These are phyloP conservation scores for Colletotrichum liaoningense DNA, from an alignment of 2,329 filamentous ascomycete species.

Conservation along the genomic window DNA sequence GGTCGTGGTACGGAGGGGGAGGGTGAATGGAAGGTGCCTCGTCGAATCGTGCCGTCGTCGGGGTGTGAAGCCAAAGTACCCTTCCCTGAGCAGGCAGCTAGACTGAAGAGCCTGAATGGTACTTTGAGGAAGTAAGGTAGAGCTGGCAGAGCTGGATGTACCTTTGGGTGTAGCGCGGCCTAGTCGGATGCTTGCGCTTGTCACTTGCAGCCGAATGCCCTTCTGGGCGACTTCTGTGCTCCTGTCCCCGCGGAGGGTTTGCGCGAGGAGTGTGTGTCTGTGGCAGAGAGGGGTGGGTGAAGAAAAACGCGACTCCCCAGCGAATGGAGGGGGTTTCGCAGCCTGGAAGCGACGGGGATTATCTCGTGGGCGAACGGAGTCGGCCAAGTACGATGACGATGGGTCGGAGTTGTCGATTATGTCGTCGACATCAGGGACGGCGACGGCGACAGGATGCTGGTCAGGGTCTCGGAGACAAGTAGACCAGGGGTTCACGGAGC, in stretches of 20 bases:
- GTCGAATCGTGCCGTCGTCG: conserved; percentile 7
- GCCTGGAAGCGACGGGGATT: neutral
- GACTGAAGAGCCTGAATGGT: neutral
- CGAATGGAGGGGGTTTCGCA: neutral
- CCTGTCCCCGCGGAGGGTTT: conserved; percentile 13
- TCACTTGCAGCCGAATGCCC: conserved; percentile 19
- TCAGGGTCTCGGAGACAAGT: neutral
- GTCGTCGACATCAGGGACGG: neutral
- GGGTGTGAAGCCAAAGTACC: conserved; percentile 7
- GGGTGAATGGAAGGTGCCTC: conserved; percentile 1
- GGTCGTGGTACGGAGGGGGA: conserved; percentile 2
- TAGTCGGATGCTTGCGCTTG: conserved; percentile 32
- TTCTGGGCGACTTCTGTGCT: conserved; percentile 14
- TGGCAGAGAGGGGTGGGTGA: conserved; percentile 4
- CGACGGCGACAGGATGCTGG: neutral
- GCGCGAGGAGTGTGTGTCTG: conserved; percentile 17
- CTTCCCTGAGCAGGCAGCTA: neutral
- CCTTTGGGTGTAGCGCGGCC: conserved; percentile 8
- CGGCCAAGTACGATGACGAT: conserved; percentile 12
- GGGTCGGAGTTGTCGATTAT: neutral
- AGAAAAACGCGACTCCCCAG: conserved; percentile 6
- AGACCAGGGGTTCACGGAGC: conserved; percentile 10
- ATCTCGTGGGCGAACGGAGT: neutral
- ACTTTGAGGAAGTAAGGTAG: neutral
- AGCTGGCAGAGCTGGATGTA: neutral